phyloP scores from a whole-genome alignment of 2,329 filamentous ascomycete genomes.

The Fusarium mundagurra region DNA sequence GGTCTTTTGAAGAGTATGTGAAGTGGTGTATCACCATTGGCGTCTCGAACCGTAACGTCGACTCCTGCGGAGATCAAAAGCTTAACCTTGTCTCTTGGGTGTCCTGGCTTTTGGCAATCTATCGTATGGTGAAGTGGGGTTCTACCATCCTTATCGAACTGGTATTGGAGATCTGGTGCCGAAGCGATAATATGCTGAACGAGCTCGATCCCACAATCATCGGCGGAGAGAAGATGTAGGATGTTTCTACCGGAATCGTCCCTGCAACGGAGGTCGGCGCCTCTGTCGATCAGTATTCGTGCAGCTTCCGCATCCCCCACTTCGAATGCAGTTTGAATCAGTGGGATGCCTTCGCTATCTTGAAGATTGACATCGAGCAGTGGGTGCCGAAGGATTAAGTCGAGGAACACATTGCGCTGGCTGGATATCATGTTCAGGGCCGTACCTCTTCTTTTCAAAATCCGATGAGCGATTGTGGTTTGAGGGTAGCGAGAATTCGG shows the following conservation, averaged over 20 bases:
- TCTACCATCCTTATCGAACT: neutral
- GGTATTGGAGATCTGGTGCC: neutral
- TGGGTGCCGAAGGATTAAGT: neutral
- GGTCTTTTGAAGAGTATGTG: neutral
- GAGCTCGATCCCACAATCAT: neutral
- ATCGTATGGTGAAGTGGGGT: neutral
- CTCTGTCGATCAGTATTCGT: neutral
- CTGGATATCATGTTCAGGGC: rapidly evolving
- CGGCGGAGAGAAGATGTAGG: neutral
- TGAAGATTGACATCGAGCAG: neutral
- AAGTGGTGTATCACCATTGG: neutral
- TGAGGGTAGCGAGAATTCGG: neutral
- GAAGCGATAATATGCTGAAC: neutral
- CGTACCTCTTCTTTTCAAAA: neutral
- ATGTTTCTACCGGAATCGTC: neutral
- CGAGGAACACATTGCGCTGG: neutral
- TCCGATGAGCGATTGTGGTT: rapidly evolving
- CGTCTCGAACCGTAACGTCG: neutral
- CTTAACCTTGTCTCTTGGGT: rapidly evolving
- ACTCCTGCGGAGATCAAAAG: rapidly evolving
- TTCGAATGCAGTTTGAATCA: neutral
- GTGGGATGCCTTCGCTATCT: rapidly evolving
- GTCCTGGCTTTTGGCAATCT: neutral
- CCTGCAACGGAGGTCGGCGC: neutral
- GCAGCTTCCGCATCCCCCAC: rapidly evolving